phyloP scores from a whole-genome alignment of 148 eudicot genomes.

The Rhododendron henanense region DNA sequence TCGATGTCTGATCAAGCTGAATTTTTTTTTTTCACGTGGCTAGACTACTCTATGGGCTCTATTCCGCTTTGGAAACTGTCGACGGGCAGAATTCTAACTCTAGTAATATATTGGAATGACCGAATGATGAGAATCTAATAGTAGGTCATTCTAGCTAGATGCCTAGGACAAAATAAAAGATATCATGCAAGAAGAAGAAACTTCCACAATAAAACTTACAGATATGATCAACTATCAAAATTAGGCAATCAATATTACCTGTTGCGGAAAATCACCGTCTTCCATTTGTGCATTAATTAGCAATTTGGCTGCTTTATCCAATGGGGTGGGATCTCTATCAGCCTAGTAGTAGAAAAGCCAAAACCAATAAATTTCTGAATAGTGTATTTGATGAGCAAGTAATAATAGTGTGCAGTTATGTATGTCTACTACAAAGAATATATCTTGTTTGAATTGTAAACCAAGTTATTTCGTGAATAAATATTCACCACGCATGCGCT shows the following conservation, averaged over 20 bases:
- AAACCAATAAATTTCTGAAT: neutral
- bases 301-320: neutral
- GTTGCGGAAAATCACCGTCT: neutral
- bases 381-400: neutral
- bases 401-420: neutral
- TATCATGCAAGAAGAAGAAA: constrained; percentile 2
- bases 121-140: too few species aligned
- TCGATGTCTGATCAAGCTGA: too few species aligned
- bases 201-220: constrained; percentile 24
- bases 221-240: neutral
- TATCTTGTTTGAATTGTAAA: too few species aligned
- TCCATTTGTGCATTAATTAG: neutral
- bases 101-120: too few species aligned
- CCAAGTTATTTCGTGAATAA: too few species aligned
- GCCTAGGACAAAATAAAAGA: neutral
- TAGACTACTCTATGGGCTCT: too few species aligned
- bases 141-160: neutral
- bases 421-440: neutral
- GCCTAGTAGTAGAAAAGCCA: neutral
- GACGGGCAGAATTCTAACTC: too few species aligned
- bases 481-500: too few species aligned
- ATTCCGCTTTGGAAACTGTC: too few species aligned
- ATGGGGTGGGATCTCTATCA: neutral
- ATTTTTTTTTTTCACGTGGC: too few species aligned
- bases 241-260: neutral